Base-by-base conservation (phyloP, 192 early-diverging fungal genomes). In the Kickxella alabastrina region DNA sequence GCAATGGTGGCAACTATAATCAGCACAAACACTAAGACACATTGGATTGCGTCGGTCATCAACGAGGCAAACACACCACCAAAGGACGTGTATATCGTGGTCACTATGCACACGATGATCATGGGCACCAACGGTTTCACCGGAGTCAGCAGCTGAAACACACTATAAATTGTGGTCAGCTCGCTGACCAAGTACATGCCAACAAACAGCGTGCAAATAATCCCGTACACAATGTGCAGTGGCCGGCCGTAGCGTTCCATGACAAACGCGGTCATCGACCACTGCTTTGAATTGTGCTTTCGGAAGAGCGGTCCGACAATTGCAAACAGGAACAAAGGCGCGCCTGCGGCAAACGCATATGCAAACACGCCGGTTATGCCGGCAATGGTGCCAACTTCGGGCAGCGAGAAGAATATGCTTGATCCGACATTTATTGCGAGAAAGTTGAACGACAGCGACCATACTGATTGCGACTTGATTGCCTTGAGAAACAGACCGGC, bases 51-150 rank as follows among this genome's bases (percentile, higher is more conserved):
- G 54, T 87, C 84, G 10, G 85, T 83, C 44, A 86, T 53, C 32
- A 86, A 68, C 50, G 80, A 82, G n/a, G 82, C 82, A 50, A 79
- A 80, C 13, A 86, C 75, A 15, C 85, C 85, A 57, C 85, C 84
- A 39, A 81, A 80, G 5, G 82, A 79, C 8, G 85, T 86, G 51
- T 86, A 86, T 17, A 84, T 75, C 6, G 85, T 83, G 2, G 83
- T 86, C 26, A 86, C 64, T 8, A 84, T 54, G 34, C 81, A 81
- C 25, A 85, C 77, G 13, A 80, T 50, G 26, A 83, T 65, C 51
- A 85, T 70, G 7, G 81, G 82, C 17, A 64, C 73, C 7, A 82
- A 71, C 50, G 80, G 78, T 2, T 82, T 43, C 10, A 79, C 58
- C 3, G 82, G 82, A 42, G 82, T 76, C 47, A 85, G 65, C 12